Evolutionary conservation across 352 stramenopile genomes (phyloP), one percentile per base, ranked within the genome.

Genomic region (Elongisporangium undulatum): DNA sequence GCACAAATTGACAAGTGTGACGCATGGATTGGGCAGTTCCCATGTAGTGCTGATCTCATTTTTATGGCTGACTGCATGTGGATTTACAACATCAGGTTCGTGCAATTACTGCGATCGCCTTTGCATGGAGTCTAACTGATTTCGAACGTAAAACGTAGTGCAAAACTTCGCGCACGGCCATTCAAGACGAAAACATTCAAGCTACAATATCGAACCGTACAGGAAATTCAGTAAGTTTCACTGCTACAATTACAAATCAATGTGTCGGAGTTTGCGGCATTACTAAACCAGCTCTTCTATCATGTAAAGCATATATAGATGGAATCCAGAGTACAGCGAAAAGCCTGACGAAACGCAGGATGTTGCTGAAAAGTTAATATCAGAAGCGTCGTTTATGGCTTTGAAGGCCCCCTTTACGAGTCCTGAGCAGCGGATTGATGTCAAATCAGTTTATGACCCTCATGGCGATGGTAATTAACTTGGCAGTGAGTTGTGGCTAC

Each of bases 1-100:
- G 52, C 49, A 1, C 55, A 61, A 38, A 67, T 81, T 41, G 17
- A 60, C 6, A 58, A 62, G n/a, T 75, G 65, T 23, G 64, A 75
- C 9, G 74, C 75, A 56, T 69, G 72, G 61, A 77, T 85, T 45
- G 76, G 76, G 2, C 58, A 73, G 3, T 71, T 85, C 19, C 71
- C 63, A 52, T 82, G 74, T 34, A 38, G 61, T 16, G 71, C 58
- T 0, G 59, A 75, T 49, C 54, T 85, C 3, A 63, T 68, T 8
- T 64, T 83, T 50, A 71, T 69, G 23, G 51, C 52, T 13, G 69
- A 82, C 52, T 61, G 64, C 17, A 48, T 83, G 26, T 82, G 62
- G 41, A 61, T 85, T 54, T 53, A 54, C 54, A 66, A 70, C 29
- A 79, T 85, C 63, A 63, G 65, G 65, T 72, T 19, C n/a, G 57